Percentiles rank a stretch among this genome's conserved stretches.
These are phyloP conservation scores for Hymenoscyphus fraxineus DNA, from an alignment of 2,329 filamentous ascomycete genomes.

Conservation along the genomic window DNA sequence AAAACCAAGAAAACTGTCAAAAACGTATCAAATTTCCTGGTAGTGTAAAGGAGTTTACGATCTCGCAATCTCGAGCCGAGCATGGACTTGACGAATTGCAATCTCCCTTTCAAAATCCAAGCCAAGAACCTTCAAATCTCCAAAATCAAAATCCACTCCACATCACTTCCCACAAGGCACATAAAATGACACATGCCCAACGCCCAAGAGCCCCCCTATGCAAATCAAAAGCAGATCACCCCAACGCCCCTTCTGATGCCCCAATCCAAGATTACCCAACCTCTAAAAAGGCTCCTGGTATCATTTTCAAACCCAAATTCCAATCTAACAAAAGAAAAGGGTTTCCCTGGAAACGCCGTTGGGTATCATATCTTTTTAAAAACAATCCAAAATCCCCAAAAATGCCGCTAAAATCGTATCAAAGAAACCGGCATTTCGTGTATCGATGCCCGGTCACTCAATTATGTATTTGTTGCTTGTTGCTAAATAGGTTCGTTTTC, in stretches of 20 bases:
- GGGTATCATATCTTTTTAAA: not conserved
- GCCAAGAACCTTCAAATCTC: not conserved
- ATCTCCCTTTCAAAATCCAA: not conserved
- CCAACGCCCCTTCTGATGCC: not conserved
- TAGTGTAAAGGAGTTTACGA: not conserved
- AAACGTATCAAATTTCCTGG: not conserved
- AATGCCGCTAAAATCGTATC: too few relatives aligned
- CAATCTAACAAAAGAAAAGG: not conserved
- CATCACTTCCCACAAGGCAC: not conserved
- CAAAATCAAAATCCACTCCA: not conserved
- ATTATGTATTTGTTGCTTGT: not conserved
- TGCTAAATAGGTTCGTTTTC: slow-evolving; percentile 1
- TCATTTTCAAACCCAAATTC: not conserved
- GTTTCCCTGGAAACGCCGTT: not conserved
- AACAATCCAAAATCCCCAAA: not conserved
- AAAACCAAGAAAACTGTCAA: not conserved
- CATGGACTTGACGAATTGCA: too few relatives aligned
- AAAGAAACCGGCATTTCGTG: not conserved
- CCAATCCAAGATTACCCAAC: not conserved
- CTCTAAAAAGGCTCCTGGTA: not conserved
- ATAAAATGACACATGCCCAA: not conserved
- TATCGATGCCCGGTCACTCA: not conserved
- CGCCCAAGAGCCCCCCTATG: not conserved
- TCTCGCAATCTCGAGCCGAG: not conserved
- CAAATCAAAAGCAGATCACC: not conserved